Evolutionary conservation across 805 yeast genomes (phyloP), one percentile per base, ranked within the genome.

Genomic region (Spathaspora passalidarum): DNA sequence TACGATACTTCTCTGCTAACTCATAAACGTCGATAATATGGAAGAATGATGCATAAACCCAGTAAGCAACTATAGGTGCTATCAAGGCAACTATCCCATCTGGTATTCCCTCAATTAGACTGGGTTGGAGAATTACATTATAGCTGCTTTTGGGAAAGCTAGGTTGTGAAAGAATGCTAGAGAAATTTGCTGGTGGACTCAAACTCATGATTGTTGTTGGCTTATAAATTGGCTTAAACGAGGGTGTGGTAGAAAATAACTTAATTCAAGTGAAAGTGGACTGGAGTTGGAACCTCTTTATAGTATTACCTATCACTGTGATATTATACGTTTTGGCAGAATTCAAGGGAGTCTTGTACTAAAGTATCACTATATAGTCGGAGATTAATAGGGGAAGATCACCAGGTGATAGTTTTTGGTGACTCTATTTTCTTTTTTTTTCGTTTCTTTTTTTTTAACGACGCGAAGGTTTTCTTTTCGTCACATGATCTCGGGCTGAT

Each of bases 21-120:
- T 88, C 79, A 54, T 76, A 80, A 37, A 76, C 76, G 63, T 94
- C 98, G 43, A 91, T 68, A 7, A 85, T 49, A 60, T 85, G 89
- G 76, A 87, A 94, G 50, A 87, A 65, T 21, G 78, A 58, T 2
- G 96, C 86, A 56, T 82, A 81, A 1, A 68, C 47, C 98, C 98
- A 94, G 64, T 94, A 94, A 2, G 84, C 90, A 2, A 82, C 71
- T 3, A 94, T 78, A 1, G 99, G 98, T 1, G 83, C 73, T 2
- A 80, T 66, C 38, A 91, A 65, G 1, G 97, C 87, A 42, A 89
- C 60, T 14, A 81, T 61, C 37, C 84, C 86, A 65, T 91, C 97
- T 9, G 87, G 79, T 40, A 87, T 63, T 32, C 85, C 86, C 2
- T 75, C 59, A 1, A 88, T 42, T 25, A 48, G 35, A 16, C 34